Conservation (phyloP, 371 early-diverging fungal species). For the Neoconidiobolus thromboides region DNA sequence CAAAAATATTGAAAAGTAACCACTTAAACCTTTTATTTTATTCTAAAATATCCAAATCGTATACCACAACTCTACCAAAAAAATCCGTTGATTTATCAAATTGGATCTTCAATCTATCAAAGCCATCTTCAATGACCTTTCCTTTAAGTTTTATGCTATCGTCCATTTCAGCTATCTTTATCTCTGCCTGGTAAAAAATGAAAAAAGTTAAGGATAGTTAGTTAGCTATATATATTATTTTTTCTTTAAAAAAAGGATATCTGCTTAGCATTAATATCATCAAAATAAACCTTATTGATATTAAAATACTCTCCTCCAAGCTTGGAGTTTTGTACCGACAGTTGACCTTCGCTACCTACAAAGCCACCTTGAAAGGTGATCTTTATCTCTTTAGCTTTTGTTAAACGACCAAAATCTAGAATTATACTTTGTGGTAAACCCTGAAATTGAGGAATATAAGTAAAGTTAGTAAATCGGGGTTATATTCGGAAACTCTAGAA, state of each 20-base stretch:
- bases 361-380: slow-evolving; percentile 89
- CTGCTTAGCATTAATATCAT: slow-evolving; percentile 47
- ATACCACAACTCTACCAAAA: slow-evolving; percentile 72
- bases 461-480: no score
- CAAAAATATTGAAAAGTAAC: no score
- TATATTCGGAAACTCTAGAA: not conserved
- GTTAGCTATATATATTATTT: not conserved
- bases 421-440: not conserved
- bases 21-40: not conserved
- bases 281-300: slow-evolving; percentile 29
- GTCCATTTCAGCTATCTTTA: not conserved
- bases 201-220: not conserved
- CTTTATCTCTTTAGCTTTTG: slow-evolving; percentile 19
- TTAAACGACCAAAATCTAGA: slow-evolving; percentile 23
- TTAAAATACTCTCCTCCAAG: slow-evolving; percentile 21
- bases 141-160: not conserved
- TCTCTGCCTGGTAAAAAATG: not conserved
- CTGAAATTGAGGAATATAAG: not conserved
- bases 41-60: slow-evolving; percentile 38
- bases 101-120: slow-evolving; percentile 32
- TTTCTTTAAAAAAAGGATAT: slow-evolving; percentile 10
- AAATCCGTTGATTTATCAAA: slow-evolving; percentile 70
- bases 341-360: slow-evolving; percentile 47
- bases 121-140: no score
- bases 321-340: slow-evolving; percentile 15